These are phyloP conservation scores for Vitis hybrid DNA, from an alignment of 177 flowering plant species.

Conservation along the genomic window DNA sequence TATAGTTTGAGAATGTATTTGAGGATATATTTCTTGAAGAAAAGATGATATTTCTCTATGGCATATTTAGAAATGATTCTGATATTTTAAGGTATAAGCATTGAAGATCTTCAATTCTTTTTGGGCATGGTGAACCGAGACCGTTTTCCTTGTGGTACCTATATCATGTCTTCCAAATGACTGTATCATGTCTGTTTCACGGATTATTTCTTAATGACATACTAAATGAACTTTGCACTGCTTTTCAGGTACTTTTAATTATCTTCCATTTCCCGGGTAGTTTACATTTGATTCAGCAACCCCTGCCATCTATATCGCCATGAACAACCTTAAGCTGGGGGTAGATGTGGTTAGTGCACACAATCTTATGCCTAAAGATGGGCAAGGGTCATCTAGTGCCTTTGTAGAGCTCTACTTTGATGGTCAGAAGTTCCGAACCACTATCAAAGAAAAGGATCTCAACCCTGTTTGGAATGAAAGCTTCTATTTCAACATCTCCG, in stretches of 20 bases:
- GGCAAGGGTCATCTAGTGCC: constrained; percentile 76
- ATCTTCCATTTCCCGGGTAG: background rate
- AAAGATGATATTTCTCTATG: too few species aligned
- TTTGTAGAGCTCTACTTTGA: constrained; percentile 80
- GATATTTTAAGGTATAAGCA: too few species aligned
- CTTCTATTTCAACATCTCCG: constrained; percentile 82
- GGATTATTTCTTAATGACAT: too few species aligned
- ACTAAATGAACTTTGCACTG: background rate
- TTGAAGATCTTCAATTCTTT: too few species aligned
- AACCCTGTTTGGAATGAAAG: constrained; percentile 93
- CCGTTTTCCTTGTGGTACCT: too few species aligned
- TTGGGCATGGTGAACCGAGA: too few species aligned
- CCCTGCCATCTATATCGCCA: constrained; percentile 12
- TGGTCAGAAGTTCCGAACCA: constrained; percentile 70
- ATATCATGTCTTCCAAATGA: too few species aligned
- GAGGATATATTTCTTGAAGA: too few species aligned
- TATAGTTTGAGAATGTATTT: too few species aligned
- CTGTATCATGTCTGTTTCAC: too few species aligned
- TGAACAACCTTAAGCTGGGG: constrained; percentile 82
- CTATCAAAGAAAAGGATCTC: constrained; percentile 83
- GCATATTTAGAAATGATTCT: too few species aligned
- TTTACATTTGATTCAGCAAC: constrained; percentile 1
- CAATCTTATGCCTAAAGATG: constrained; percentile 86
- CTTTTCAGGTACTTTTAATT: constrained; percentile 14
- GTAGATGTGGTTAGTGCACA: constrained; percentile 81